Conservation (phyloP, 116 monocot species). For the Posidonia oceanica region DNA sequence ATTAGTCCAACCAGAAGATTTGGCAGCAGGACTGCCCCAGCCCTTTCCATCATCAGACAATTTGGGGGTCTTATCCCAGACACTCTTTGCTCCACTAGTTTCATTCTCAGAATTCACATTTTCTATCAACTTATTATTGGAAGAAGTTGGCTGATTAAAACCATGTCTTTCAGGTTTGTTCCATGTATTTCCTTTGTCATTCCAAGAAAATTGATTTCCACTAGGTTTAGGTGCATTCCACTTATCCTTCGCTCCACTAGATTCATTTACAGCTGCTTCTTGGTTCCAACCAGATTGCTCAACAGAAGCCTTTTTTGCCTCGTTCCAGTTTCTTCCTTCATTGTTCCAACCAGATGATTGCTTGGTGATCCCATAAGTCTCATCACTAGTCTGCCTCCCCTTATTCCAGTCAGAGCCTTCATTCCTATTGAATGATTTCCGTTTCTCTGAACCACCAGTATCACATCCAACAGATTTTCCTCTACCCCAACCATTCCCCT, state of each 20-base stretch:
- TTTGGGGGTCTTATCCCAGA: not conserved
- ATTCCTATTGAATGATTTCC: not conserved
- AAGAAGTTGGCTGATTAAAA: not conserved
- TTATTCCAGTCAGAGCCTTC: conserved; percentile 11
- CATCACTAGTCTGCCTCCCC: not conserved
- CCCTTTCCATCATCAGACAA: conserved; percentile 8
- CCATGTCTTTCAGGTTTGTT: not conserved
- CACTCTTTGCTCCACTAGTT: conserved; percentile 3
- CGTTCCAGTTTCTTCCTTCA: not conserved
- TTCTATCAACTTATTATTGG: not conserved
- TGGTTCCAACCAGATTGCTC: conserved; percentile 4
- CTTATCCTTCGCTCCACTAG: not conserved
- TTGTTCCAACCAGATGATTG: conserved; percentile 3
- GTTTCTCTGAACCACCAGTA: too few relatives aligned
- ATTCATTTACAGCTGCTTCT: not conserved
- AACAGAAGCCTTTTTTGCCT: not conserved
- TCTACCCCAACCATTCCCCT: not conserved
- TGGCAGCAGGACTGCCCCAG: not conserved
- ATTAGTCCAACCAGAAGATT: conserved; percentile 6
- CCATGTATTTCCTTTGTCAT: not conserved
- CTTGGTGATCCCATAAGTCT: not conserved
- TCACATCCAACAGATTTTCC: not conserved
- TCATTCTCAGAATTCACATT: not conserved
- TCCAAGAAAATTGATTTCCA: conserved; percentile 1
- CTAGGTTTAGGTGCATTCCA: not conserved